A percentile compares a stretch with the other conserved stretches of the same genome.
Conservation (phyloP, 2,329 filamentous ascomycete genomes). For the Basipetospora chlamydospora region DNA sequence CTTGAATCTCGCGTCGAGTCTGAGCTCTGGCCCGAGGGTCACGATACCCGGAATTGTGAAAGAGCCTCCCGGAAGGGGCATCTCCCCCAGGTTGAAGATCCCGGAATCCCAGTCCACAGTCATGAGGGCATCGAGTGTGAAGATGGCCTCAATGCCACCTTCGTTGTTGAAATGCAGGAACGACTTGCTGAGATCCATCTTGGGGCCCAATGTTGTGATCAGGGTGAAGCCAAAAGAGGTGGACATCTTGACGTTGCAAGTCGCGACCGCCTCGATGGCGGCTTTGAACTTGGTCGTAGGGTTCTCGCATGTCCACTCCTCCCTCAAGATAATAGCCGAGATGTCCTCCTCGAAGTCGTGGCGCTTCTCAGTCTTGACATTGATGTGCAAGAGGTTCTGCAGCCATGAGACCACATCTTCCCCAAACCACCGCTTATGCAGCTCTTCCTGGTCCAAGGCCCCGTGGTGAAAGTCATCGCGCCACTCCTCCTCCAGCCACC, state of each 20-base stretch:
- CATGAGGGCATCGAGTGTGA: constrained; percentile 14
- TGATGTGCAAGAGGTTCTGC: constrained; percentile 1
- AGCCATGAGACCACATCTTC: constrained; percentile 16
- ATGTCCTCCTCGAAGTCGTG: constrained; percentile 1
- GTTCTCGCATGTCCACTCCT: background rate
- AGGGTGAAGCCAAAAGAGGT: constrained; percentile 3
- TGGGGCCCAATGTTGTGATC: background rate
- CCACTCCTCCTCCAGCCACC: constrained; percentile 24
- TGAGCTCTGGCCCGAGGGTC: constrained; percentile 14
- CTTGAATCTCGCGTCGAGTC: background rate
- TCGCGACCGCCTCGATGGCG: background rate
- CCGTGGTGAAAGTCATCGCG: constrained; percentile 18
- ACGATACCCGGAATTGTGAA: constrained; percentile 14
- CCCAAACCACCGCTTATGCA: constrained; percentile 23
- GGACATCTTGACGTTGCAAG: background rate
- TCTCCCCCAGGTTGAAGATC: constrained; percentile 8
- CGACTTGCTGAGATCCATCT: constrained; percentile 1
- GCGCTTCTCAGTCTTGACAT: background rate
- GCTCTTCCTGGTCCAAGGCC: constrained; percentile 12
- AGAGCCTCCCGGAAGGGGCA: constrained; percentile 13
- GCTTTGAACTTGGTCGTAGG: background rate
- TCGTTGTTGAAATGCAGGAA: constrained; percentile 2
- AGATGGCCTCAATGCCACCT: constrained; percentile 1
- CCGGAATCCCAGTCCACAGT: constrained; percentile 8
- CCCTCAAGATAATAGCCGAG: constrained; percentile 2